phyloP scores from a whole-genome alignment of 768 basidiomycete genomes.

The Boletus subcaerulescens region DNA sequence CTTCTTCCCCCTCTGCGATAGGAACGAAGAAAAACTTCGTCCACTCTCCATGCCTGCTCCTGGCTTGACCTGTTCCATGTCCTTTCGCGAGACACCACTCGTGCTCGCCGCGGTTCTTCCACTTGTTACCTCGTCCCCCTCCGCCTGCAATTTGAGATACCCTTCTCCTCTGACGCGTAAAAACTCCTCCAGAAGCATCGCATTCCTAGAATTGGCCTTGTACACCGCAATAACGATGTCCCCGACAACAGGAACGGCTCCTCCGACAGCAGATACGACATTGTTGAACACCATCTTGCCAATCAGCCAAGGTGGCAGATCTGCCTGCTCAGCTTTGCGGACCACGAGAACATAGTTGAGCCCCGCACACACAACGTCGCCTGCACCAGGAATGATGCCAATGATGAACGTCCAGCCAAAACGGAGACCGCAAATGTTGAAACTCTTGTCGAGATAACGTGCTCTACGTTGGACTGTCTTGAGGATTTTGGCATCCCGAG shows the following conservation, averaged over 20 bases:
- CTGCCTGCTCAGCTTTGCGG: constrained; percentile 70
- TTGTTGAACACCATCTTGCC: constrained; percentile 78
- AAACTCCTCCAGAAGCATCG: constrained; percentile 80
- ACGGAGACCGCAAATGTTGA: constrained; percentile 71
- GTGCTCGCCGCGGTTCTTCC: constrained; percentile 6
- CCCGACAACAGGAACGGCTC: constrained; percentile 70
- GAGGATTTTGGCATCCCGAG: constrained; percentile 72
- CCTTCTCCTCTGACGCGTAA: constrained; percentile 76
- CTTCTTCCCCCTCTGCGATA: constrained; percentile 19
- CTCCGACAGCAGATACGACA: constrained; percentile 60
- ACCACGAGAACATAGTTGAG: constrained; percentile 79
- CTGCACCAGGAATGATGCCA: constrained; percentile 67
- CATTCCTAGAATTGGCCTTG: constrained; percentile 91
- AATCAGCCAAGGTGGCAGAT: constrained; percentile 65
- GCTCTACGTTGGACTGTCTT: constrained; percentile 73
- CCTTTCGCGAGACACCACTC: constrained; percentile 29
- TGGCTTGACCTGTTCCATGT: constrained; percentile 47
- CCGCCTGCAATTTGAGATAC: constrained; percentile 51
- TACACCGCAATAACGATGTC: constrained; percentile 73
- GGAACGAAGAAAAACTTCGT: constrained; percentile 23
- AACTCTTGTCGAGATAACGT: constrained; percentile 85
- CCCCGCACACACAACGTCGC: constrained; percentile 58
- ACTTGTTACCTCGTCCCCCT: constrained; percentile 24
- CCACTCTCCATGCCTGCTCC: constrained; percentile 46
- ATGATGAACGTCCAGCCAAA: constrained; percentile 89